These are phyloP conservation scores for Mucor ambiguus DNA, from an alignment of 371 early-diverging fungal genomes.

Conservation along the genomic window DNA sequence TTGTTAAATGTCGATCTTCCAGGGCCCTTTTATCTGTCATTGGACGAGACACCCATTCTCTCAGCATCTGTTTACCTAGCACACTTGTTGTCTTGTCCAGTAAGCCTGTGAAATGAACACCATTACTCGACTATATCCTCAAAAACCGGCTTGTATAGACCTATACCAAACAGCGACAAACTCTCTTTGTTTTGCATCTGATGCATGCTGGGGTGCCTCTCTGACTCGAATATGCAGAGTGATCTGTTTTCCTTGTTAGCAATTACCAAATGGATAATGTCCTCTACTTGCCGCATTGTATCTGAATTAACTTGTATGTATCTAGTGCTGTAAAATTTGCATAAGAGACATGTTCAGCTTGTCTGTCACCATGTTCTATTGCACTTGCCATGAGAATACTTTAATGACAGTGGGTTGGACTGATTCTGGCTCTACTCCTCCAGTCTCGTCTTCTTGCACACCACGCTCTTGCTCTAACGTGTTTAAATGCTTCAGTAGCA, in stretches of 20 bases:
- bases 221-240: constrained; percentile 68
- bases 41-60: constrained; percentile 71
- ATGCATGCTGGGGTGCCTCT: constrained; percentile 70
- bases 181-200: constrained; percentile 62
- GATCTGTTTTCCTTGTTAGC: constrained; percentile 43
- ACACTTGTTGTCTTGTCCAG: constrained; percentile 65
- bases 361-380: no score
- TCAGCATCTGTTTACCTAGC: constrained; percentile 55
- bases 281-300: constrained; percentile 45
- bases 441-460: constrained; percentile 1
- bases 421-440: constrained; percentile 22
- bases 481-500: constrained; percentile 53
- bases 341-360: not conserved
- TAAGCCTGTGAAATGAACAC: constrained; percentile 44
- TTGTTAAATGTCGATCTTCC: constrained; percentile 54
- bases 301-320: constrained; percentile 61
- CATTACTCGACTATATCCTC: not conserved
- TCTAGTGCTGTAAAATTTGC: constrained; percentile 21
- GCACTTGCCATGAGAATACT: constrained; percentile 23
- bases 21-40: constrained; percentile 48
- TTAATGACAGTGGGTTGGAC: constrained; percentile 31
- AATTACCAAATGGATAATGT: no score
- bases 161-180: constrained; percentile 67
- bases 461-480: constrained; percentile 23
- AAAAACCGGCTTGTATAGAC: not conserved